Base-by-base conservation (phyloP, 805 yeast species). In the Suhomyces pyralidae region DNA sequence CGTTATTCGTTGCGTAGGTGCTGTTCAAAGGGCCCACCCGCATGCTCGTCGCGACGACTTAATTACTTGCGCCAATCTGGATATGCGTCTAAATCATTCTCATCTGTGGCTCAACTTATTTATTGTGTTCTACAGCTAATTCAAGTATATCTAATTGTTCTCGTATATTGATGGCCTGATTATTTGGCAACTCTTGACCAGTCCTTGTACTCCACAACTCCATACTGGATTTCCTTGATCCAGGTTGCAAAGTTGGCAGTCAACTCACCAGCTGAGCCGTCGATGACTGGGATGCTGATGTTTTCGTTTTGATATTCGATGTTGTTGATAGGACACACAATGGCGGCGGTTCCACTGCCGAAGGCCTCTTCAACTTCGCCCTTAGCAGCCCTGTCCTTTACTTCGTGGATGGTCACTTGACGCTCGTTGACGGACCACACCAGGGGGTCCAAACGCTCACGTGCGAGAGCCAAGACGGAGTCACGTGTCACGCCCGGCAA, bases 291-390 rank as follows among this genome's bases (percentile, higher is more conserved):
- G 47, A 93, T 91, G 8, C 74, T 57, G 62, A 93, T 90, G 54
- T 80, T 80, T 64, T 83, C 71, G 50, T 86, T 94, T 51, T 81
- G 77, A 82, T 83, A 93, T 54, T 90, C 91, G 65, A 93, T 90
- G 63, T 81, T 88, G 71, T 86, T 84, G 68, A 93, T 90, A 60
- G 98, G 98, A 40, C 96, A 84, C 44, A 94, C 97, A 65, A 93
- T 84, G 42, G 97, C 98, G 53, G 99, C 98, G 49, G 99, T 93
- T 65, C 99, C 99, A 17, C 97, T 78, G 60, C 98, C 98, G 63
- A 93, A 93, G 15, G 97, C 96, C 79, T 94, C 99, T 10, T 91
- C 81, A 60, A 93, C 79, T 67, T 88, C 86, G 56, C 96, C 96
- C 68, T 84, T 82, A 49, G 72, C 75, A 45, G 97, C 86, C 61